A percentile compares a stretch with the other conserved stretches of the same genome.
Evolutionary conservation across 2,329 filamentous ascomycete species (phyloP).

Genomic region (Colletotrichum euphorbiae): DNA sequence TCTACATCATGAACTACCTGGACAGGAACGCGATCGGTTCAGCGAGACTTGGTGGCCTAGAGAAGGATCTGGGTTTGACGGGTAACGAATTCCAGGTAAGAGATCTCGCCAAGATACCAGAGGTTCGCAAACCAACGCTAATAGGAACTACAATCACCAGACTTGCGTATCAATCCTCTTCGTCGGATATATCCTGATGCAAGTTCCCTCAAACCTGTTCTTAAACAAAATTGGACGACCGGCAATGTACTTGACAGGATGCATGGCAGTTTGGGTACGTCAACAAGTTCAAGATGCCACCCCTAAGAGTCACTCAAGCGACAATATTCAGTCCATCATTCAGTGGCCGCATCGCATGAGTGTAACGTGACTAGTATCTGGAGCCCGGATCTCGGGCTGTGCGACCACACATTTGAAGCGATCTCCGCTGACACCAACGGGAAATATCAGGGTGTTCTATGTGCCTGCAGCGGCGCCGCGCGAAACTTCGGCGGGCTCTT

Average conservation of each 20-base stretch:
- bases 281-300: constrained; percentile 44
- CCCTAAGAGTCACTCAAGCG: constrained; percentile 52
- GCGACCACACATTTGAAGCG: neutral
- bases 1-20: constrained; percentile 78
- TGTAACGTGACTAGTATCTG: constrained; percentile 10
- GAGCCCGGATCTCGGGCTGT: neutral
- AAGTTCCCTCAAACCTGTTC: constrained; percentile 44
- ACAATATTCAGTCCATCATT: constrained; percentile 22
- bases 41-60: constrained; percentile 62
- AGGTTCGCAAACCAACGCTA: neutral
- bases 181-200: constrained; percentile 46
- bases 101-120: constrained; percentile 14
- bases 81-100: constrained; percentile 51
- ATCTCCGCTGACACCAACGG: neutral
- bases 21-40: constrained; percentile 63
- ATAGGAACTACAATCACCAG: neutral
- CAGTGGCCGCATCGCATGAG: constrained; percentile 6
- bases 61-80: constrained; percentile 49
- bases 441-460: constrained; percentile 23
- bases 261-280: constrained; percentile 44
- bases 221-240: constrained; percentile 45
- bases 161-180: constrained; percentile 37
- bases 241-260: constrained; percentile 20
- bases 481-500: constrained; percentile 26
- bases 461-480: constrained; percentile 36